A percentile compares a stretch with the other conserved stretches of the same genome.
Conservation (phyloP, 108 stramenopile species). For the Skeletonema costatum region DNA sequence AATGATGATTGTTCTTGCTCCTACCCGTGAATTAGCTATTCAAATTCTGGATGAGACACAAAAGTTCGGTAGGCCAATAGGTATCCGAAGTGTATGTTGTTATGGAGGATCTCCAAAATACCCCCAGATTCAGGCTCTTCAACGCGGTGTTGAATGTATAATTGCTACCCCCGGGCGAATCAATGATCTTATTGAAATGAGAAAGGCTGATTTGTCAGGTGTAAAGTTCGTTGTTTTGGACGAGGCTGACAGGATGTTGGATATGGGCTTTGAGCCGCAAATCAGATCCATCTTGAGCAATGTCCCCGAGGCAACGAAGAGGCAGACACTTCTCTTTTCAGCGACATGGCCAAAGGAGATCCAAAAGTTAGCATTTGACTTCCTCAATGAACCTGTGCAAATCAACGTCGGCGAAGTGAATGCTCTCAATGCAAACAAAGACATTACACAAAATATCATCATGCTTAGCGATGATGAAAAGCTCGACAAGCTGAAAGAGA, state of each 20-base stretch:
- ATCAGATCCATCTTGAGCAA: conserved; percentile 94
- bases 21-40: conserved; percentile 97
- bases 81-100: conserved; percentile 94
- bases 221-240: conserved; percentile 95
- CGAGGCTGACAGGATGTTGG: conserved; percentile 92
- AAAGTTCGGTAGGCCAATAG: conserved; percentile 93
- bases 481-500: conserved; percentile 88
- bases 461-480: conserved; percentile 91
- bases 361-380: conserved; percentile 95
- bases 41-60: conserved; percentile 97
- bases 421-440: conserved; percentile 92
- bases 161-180: conserved; percentile 98
- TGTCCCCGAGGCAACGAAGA: conserved; percentile 65
- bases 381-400: conserved; percentile 93
- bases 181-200: conserved; percentile 97
- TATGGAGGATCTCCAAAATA: conserved; percentile 96
- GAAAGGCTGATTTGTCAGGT: conserved; percentile 76
- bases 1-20: conserved; percentile 90
- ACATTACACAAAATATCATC: conserved; percentile 90
- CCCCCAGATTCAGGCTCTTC: conserved; percentile 86
- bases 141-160: conserved; percentile 88
- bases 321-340: conserved; percentile 97
- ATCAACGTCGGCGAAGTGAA: conserved; percentile 96
- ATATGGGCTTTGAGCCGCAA: conserved; percentile 99
- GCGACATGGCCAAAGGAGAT: conserved; percentile 99